Evolutionary conservation across 2,329 filamentous ascomycete genomes (phyloP).

Genomic region (Venturia carpophila): DNA sequence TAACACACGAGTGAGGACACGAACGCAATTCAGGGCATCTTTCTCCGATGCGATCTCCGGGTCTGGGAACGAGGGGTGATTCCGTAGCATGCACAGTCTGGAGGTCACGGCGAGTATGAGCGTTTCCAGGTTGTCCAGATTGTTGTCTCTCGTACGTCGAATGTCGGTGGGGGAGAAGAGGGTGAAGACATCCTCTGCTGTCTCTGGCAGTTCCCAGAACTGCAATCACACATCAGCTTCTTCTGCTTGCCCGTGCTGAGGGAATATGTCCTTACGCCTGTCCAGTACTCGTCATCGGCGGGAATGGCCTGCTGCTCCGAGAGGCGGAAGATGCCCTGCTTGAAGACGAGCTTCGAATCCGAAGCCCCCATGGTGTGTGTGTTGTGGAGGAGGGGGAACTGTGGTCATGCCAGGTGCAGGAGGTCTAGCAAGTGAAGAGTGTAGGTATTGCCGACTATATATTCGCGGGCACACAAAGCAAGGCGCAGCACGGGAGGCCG

Average conservation of each 20-base stretch:
- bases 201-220: conserved; percentile 98
- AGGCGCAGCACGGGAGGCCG: not conserved
- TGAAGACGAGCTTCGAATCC: conserved; percentile 98
- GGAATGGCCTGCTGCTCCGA: conserved; percentile 86
- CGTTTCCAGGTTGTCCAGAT: conserved; percentile 82
- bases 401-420: not conserved
- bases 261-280: conserved; percentile 54
- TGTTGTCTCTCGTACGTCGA: conserved; percentile 75
- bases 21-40: conserved; percentile 91
- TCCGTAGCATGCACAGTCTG: conserved; percentile 70
- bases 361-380: conserved; percentile 73
- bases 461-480: not conserved
- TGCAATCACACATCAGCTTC: conserved; percentile 31
- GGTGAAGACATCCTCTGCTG: conserved; percentile 92
- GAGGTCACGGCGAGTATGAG: conserved; percentile 77
- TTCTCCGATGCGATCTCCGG: conserved; percentile 71
- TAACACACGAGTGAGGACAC: conserved; percentile 79
- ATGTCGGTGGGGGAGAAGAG: conserved; percentile 77
- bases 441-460: too few relatives aligned
- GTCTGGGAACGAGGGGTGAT: conserved; percentile 86
- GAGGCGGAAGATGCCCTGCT: conserved; percentile 93
- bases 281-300: conserved; percentile 87
- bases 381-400: not conserved
- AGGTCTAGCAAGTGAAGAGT: too few relatives aligned
- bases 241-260: not conserved